A percentile compares a stretch with the other conserved stretches of the same genome.
These are phyloP conservation scores for Taphrina wiesneri DNA, from an alignment of 1,139 yeast species.

Conservation along the genomic window DNA sequence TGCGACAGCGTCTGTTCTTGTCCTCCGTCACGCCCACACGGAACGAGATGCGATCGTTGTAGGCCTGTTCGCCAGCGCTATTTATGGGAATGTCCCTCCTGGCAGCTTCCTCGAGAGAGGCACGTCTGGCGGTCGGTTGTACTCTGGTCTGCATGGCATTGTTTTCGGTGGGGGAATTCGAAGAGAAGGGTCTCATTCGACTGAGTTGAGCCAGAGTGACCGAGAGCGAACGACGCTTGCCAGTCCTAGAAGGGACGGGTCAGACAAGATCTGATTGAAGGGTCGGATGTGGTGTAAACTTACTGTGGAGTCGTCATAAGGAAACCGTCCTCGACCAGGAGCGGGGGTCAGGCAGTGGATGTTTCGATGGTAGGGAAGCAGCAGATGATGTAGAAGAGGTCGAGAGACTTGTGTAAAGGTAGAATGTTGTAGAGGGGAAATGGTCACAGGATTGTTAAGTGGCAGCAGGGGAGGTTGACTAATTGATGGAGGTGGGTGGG, in stretches of 20 bases:
- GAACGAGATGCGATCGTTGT: constrained; percentile 40
- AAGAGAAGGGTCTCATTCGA: constrained; percentile 17
- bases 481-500: not conserved
- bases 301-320: constrained; percentile 31
- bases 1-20: constrained; percentile 73
- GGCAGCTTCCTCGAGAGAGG: constrained; percentile 14
- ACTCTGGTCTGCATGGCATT: constrained; percentile 17
- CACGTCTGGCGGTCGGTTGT: constrained; percentile 1
- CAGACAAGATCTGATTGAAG: not conserved
- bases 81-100: constrained; percentile 9
- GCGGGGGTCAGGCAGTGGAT: not conserved
- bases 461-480: not conserved
- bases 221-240: constrained; percentile 34
- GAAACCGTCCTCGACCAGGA: not conserved
- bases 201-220: constrained; percentile 33
- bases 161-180: constrained; percentile 19
- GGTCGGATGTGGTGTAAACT: not conserved
- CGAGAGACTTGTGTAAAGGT: not conserved
- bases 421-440: not conserved
- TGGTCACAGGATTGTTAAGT: too few relatives aligned
- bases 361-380: not conserved
- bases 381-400: not conserved
- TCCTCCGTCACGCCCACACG: constrained; percentile 87
- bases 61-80: constrained; percentile 31
- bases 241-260: constrained; percentile 11